Evolutionary conservation across 345 rosid genomes (phyloP).

Genomic region (Physaria fendleri): DNA sequence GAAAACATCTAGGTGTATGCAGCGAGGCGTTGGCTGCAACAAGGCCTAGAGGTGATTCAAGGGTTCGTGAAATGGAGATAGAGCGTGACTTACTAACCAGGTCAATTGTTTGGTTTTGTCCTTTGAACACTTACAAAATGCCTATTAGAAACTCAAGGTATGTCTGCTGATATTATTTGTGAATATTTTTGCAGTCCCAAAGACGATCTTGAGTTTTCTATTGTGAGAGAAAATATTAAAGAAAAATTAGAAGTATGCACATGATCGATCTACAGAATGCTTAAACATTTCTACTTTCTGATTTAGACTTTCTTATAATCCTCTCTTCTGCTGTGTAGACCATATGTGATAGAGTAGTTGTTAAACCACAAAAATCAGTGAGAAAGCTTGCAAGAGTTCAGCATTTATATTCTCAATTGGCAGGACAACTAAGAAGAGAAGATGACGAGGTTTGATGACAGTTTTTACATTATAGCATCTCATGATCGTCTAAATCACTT

Average conservation of each 20-base stretch:
- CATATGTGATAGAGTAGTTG: constrained; percentile 51
- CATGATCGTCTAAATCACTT: not conserved
- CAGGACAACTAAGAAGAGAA: constrained; percentile 65
- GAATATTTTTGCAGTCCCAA: constrained; percentile 49
- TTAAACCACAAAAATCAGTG: constrained; percentile 59
- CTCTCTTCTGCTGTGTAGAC: constrained; percentile 38
- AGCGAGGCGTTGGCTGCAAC: constrained; percentile 94
- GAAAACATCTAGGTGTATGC: constrained; percentile 53
- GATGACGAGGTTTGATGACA: constrained; percentile 59
- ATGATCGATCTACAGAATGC: not conserved
- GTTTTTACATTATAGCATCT: not conserved
- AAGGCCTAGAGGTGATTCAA: constrained; percentile 71
- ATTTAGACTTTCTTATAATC: not conserved
- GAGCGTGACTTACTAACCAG: constrained; percentile 77
- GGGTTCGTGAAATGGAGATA: constrained; percentile 55
- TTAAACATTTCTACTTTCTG: not conserved
- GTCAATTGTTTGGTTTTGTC: constrained; percentile 25
- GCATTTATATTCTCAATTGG: constrained; percentile 65
- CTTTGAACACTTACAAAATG: not conserved
- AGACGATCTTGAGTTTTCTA: constrained; percentile 81
- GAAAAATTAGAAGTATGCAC: constrained; percentile 58
- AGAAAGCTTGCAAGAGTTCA: constrained; percentile 77
- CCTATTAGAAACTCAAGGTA: not conserved
- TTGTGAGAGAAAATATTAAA: constrained; percentile 76
- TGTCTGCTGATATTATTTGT: constrained; percentile 1